These are phyloP conservation scores for Diaporthe sp. DNA, from an alignment of 2,329 filamentous ascomycete species.

Conservation along the genomic window DNA sequence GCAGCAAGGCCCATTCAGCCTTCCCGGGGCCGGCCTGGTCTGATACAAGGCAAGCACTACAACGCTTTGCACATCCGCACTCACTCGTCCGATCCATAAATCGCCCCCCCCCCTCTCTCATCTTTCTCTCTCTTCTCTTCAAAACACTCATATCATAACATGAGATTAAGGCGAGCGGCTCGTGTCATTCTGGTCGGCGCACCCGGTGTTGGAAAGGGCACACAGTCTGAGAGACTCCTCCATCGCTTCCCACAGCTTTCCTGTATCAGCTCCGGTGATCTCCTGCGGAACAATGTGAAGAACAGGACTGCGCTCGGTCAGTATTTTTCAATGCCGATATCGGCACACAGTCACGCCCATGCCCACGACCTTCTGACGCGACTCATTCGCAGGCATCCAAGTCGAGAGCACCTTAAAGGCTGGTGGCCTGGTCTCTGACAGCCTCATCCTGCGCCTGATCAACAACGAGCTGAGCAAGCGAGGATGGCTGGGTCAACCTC, in stretches of 20 bases:
- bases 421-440: slow-evolving; percentile 90
- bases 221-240: slow-evolving; percentile 90
- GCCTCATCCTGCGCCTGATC: slow-evolving; percentile 91
- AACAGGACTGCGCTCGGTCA: slow-evolving; percentile 85
- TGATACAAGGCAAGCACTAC: slow-evolving; percentile 33
- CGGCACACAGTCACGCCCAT: slow-evolving; percentile 2
- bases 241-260: slow-evolving; percentile 88
- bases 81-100: background rate
- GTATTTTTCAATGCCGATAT: slow-evolving; percentile 39
- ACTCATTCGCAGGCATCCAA: slow-evolving; percentile 75
- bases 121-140: background rate
- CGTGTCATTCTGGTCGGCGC: slow-evolving; percentile 95
- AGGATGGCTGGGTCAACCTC: slow-evolving; percentile 76
- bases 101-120: background rate
- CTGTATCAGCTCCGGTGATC: slow-evolving; percentile 92
- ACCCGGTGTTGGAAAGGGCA: slow-evolving; percentile 97
- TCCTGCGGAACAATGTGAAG: slow-evolving; percentile 93
- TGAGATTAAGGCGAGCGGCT: slow-evolving; percentile 82
- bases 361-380: slow-evolving; percentile 27
- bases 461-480: slow-evolving; percentile 86
- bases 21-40: slow-evolving; percentile 1
- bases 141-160: slow-evolving; percentile 45
- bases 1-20: background rate
- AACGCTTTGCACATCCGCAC: slow-evolving; percentile 30
- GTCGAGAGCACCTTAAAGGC: slow-evolving; percentile 89